These are phyloP conservation scores for Flaveria floridana DNA, from an alignment of 140 eudicot species.

Conservation along the genomic window DNA sequence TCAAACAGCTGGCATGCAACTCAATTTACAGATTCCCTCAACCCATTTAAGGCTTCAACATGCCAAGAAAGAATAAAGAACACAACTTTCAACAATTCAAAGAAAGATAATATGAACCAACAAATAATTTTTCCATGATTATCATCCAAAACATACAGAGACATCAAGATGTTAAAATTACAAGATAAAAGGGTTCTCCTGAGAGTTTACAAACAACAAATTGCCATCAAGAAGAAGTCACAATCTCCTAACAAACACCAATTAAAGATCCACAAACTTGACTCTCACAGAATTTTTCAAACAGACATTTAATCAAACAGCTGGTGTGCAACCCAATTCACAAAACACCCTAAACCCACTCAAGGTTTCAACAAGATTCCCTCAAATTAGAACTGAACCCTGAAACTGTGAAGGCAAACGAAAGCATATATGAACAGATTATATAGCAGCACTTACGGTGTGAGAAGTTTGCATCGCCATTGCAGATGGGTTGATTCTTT, in stretches of 20 bases:
- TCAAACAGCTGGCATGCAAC: conserved; percentile 34
- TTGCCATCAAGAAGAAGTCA: background rate
- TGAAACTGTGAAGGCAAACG: conserved; percentile 5
- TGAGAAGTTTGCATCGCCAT: conserved; percentile 47
- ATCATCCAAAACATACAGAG: background rate
- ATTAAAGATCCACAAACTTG: background rate
- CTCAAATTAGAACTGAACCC: background rate
- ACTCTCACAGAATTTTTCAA: conserved; percentile 12
- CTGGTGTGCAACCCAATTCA: conserved; percentile 28
- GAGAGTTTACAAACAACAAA: background rate
- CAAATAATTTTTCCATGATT: background rate
- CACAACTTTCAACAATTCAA: background rate
- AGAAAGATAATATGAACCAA: background rate
- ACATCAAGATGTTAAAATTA: background rate
- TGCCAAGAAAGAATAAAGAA: background rate
- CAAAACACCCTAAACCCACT: background rate
- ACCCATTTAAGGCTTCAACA: background rate
- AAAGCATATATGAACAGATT: background rate
- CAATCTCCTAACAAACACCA: conserved; percentile 2
- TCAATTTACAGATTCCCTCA: background rate
- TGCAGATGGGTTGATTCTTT: background rate
- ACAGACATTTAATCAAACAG: conserved; percentile 31
- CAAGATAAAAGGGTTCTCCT: background rate
- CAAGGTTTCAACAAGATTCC: background rate
- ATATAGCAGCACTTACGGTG: conserved; percentile 32